Base-by-base conservation (phyloP, 352 stramenopile genomes). In the Phytopythium delawarense region DNA sequence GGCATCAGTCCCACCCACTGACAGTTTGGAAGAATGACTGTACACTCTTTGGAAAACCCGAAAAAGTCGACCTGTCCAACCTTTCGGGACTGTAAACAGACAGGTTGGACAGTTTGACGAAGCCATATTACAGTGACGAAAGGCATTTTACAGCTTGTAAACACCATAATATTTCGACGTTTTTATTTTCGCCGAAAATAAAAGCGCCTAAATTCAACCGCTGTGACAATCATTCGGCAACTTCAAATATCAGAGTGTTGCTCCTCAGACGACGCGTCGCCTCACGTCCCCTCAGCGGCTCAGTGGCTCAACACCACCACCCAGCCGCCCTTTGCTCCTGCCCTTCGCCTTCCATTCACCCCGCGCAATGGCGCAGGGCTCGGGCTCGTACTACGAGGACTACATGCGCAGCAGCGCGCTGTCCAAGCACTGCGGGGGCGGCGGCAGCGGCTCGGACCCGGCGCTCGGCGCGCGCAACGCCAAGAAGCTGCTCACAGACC, bases 401-500 rank as follows among this genome's bases (percentile, higher is more conserved):
- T 93, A 91, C 69, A 91, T 93, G 81, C 81, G 84, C 58, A 82
- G 70, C 55, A 91, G 74, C 30, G 84, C 84, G 39, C 65, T 89
- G 66, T 74, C 84, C 49, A 90, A 91, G 60, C 80, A 90, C 62
- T 76, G 67, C 30, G 68, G 73, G 12, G 76, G 80, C 34, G 62
- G 64, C 52, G 1, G 11, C 30, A 25, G 30, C 28, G 28, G 13
- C 28, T 25, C 28, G 4, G 49, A 56, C 49, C 28, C 65, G 66
- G 49, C 28, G 28, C 28, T 40, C 8, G 18, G 28, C 39, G 56
- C 70, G 13, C 67, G 70, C 55, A 81, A 79, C 57, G 64, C 83
- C 6, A 88, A 91, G 69, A 79, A 90, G 54, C 70, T 96, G 39
- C 68, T 96, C 42, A 96, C 86, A 3, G 88, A 96, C 68, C 82